Base-by-base conservation (phyloP, 2,329 filamentous ascomycete species). In the Claviceps quebecensis region DNA sequence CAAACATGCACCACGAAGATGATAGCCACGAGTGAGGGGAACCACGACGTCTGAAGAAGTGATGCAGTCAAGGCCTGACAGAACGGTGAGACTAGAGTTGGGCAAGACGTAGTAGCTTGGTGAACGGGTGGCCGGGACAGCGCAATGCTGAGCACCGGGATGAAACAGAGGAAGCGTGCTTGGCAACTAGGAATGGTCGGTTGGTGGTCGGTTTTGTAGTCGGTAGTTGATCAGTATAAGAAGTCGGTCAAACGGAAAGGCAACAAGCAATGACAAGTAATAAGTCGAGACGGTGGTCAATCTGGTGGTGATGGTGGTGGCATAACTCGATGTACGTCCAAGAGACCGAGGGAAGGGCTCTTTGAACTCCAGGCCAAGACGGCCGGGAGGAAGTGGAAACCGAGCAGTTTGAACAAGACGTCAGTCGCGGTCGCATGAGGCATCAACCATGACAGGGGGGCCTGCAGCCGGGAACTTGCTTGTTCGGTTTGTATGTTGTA, bases 1-100 rank as follows among this genome's bases (percentile, higher is more conserved):
- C 56, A 55, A 45, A 56, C 56, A 52, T 58, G 56, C 58, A 61
- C 65, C 65, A 67, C 66, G 66, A 55, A 56, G 44, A 58, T 55
- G 57, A 55, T 57, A 57, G 56, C 58, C 57, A 59, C 63, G 59
- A 61, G 62, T 61, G 63, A 17, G 62, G 56, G 29, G 56, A 60
- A 56, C 54, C 58, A 61, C 56, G 54, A 61, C 59, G 57, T 56
- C 56, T 61, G 61, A 58, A 53, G 37, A 37, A 52, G 38, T 23
- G 26, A 40, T 34, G 17, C 34, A 47, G 44, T 34, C n/a, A 45
- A 45, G 7, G 44, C 44, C 44, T 17, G 44, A 36, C 44, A 11
- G 16, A 45, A 45, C 8, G 3, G 11, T 19, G 26, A n/a, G 13
- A 26, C 14, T 9, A 45, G 44, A 45, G 34, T 16, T 26, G 43